Percentiles rank a stretch among this genome's conserved stretches.
phyloP scores from a whole-genome alignment of 345 rosid genomes.

The Firmiana major region DNA sequence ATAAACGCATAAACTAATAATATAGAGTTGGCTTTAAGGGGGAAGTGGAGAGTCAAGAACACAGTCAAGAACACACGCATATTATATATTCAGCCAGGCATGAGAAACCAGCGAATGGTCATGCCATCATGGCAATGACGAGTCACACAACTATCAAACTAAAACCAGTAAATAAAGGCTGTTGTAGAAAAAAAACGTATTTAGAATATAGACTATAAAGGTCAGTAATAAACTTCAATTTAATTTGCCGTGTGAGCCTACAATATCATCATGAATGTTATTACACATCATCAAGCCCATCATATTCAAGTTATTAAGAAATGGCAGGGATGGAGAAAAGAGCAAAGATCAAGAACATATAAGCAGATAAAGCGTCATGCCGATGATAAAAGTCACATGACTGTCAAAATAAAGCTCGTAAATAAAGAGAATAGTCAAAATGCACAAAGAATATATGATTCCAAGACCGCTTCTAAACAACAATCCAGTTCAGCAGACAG shows the following conservation, averaged over 20 bases:
- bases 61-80: too few relatives aligned
- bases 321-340: background rate
- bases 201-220: background rate
- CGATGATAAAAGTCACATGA: background rate
- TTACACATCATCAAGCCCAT: background rate
- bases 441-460: background rate
- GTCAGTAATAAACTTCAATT: background rate
- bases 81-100: background rate
- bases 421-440: too few relatives aligned
- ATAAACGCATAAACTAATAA: background rate
- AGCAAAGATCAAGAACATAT: background rate
- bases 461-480: background rate
- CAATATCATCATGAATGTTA: background rate
- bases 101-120: background rate
- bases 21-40: background rate
- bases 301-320: background rate
- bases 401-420: background rate
- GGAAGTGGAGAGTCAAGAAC: background rate
- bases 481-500: background rate
- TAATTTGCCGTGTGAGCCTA: background rate
- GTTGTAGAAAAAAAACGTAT: background rate
- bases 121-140: background rate
- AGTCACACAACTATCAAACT: background rate
- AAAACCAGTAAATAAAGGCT: background rate
- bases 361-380: background rate